A percentile compares a stretch with the other conserved stretches of the same genome.
These are phyloP conservation scores for Plasmodium coatneyi DNA, from an alignment of 169 alveolate genomes.

Conservation along the genomic window DNA sequence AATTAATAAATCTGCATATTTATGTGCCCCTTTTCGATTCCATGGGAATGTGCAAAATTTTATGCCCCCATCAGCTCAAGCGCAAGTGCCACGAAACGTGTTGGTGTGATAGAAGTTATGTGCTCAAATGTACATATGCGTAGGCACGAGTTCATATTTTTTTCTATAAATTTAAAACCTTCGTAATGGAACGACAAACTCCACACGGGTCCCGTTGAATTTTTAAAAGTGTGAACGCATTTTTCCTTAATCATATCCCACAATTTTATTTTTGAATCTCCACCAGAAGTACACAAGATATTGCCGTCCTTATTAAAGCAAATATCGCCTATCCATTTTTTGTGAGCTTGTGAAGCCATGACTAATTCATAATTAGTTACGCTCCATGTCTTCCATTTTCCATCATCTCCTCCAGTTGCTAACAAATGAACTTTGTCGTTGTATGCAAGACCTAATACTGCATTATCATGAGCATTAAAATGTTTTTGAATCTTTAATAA, in stretches of 20 bases:
- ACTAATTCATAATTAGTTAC: slow-evolving; percentile 67
- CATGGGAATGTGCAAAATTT: neutral
- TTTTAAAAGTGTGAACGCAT: slow-evolving; percentile 69
- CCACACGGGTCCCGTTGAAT: slow-evolving; percentile 75
- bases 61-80: neutral
- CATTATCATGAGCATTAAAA: slow-evolving; percentile 68
- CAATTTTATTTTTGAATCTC: slow-evolving; percentile 73
- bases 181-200: slow-evolving; percentile 69
- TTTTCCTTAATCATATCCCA: slow-evolving; percentile 75
- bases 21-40: neutral
- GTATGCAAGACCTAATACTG: slow-evolving; percentile 73
- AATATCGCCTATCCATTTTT: slow-evolving; percentile 75
- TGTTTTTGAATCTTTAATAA: slow-evolving; percentile 62
- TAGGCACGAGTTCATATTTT: slow-evolving; percentile 11
- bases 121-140: neutral
- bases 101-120: slow-evolving; percentile 5
- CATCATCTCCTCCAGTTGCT: slow-evolving; percentile 77
- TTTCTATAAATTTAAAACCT: slow-evolving; percentile 40
- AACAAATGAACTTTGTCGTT: slow-evolving; percentile 55
- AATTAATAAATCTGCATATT: slow-evolving; percentile 3
- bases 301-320: slow-evolving; percentile 72
- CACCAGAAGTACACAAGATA: slow-evolving; percentile 73
- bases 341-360: slow-evolving; percentile 75
- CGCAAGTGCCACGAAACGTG: neutral
- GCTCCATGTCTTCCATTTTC: slow-evolving; percentile 75